Base-by-base conservation (phyloP, 352 stramenopile genomes). In the Phytopythium oedochilum region DNA sequence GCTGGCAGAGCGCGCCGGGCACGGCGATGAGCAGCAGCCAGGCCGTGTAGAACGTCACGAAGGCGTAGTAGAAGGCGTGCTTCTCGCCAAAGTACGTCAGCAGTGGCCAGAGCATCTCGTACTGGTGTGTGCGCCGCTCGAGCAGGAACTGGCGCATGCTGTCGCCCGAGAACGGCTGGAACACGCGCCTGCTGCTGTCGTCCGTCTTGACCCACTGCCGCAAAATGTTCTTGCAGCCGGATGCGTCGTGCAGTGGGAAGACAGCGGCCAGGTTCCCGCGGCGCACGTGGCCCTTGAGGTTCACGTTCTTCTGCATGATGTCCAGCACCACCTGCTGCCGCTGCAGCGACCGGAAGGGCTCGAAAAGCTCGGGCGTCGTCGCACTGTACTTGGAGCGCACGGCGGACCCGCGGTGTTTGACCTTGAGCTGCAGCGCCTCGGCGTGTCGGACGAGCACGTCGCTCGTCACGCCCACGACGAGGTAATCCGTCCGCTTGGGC, bases 11-110 rank as follows among this genome's bases (percentile, higher is more conserved):
- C 17, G 61, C 56, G 5, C 80, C 75, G 2, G 76, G 63, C 11
- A 83, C 36, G 2, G 80, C 78, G 22, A 89, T 73, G 15, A 83
- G 60, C 26, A 89, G 53, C 26, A 93, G 66, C 78, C 77, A 89
- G 29, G 78, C 69, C 1, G 74, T 83, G 71, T 89, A 91, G 56
- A 91, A 93, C 10, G 70, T 61, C 45, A 86, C 61, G 28, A 89
- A 93, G 18, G 78, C 80, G 53, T 85, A 89, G 56, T 91, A 89
- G 55, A 91, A 88, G 17, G 83, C 73, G 55, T 87, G 76, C 46
- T 93, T 93, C 56, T 91, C 80, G 25, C 83, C 83, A 47, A 93
- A 91, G 50, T 93, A 93, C 48, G 75, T 89, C 6, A 89, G 66
- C 25, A 92, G 36, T 15, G 83, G 78, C 83, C 83, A 92, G 20